Base-by-base conservation (phyloP, 345 rosid genomes). In the Rhizophora apiculata region DNA sequence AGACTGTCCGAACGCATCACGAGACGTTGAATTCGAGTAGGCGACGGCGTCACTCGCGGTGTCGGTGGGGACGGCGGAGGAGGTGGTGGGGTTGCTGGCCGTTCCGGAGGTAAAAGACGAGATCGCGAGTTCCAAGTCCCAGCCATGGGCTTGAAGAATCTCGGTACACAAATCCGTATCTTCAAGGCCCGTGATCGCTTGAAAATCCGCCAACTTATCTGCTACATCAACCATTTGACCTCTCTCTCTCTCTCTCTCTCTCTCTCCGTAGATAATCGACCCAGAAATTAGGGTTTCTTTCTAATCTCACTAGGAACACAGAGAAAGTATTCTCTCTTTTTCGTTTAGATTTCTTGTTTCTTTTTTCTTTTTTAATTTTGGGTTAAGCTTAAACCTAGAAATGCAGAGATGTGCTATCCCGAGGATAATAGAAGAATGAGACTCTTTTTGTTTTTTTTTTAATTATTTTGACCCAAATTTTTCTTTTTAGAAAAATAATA, bases 101-200 rank as follows among this genome's bases (percentile, higher is more conserved):
- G 70, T 62, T 22, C 73, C 56, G 48, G 86, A 78, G 21, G 96
- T 87, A 83, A 92, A 86, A 15, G 98, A 82, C 68, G 97, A 86
- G 88, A 96, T 81, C 68, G 99, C 99, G 67, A 92, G 98, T 75
- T 96, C 99, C 21, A 96, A 85, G 88, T 96, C 98, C 98, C 99
- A 90, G 64, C 84, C 85, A 78, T 96, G 97, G 48, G 99, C 98
- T 71, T 85, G 94, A 39, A 96, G 99, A 80, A 92, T 90, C 81
- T 96, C 98, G 0, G 91, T 90, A 62, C 99, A 96, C 73, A 96
- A 83, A 77, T 89, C 98, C 69, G 83, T 76, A 78, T 96, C 99
- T 71, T 92, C 91, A 32, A 96, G 83, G 66, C 99, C 99, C 3
- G 99, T 96, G 64, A 92, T 82, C 73, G 90, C 96, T 81, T 87